Evolutionary conservation across 164 flowering plant species (phyloP), one percentile per base, ranked within the genome.

Genomic region (Chloranthus sessilifolius): DNA sequence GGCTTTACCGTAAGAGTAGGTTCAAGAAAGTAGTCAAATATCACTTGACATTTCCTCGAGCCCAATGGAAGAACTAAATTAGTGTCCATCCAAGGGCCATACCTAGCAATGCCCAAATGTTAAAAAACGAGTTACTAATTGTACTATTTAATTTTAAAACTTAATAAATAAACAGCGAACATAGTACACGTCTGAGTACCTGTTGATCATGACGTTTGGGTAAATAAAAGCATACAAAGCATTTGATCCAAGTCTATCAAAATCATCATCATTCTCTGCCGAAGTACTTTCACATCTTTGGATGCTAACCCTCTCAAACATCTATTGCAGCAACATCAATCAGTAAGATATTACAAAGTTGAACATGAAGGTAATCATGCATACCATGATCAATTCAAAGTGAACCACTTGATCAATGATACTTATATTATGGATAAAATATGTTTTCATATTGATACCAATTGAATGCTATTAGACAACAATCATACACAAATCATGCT

Each of bases 51-150:
- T 73, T 72, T 82, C 40, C 67, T 66, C 14, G 82, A 80, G 48
- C 94, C 96, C 20, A 82, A 50, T 6, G 98, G 98, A 26, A 92
- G 71, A 42, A 85, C 95, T 14, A 88, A 79, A 69, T 92, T 92
- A 19, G 96, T 92, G 61, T 88, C 96, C 95, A 92, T 80, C 98
- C 98, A 88, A 33, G 95, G 98, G 45, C 98, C 96, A 58, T 88
- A 92, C 74, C 98, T 91, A 45, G 12, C 37, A 56, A 50, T 27
- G 17, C 21, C 7, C 5, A 30, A 49, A 30, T 49, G 16, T 9
- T n/a, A n/a, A n/a, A n/a, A n/a, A n/a, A n/a, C n/a, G n/a, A n/a
- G n/a, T n/a, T n/a, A n/a, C n/a, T n/a, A n/a, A n/a, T n/a, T n/a
- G n/a, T n/a, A n/a, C n/a, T n/a, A n/a, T n/a, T n/a, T n/a, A n/a